Base-by-base conservation (phyloP, 2,329 filamentous ascomycete species). In the Calonectria henricotiae region DNA sequence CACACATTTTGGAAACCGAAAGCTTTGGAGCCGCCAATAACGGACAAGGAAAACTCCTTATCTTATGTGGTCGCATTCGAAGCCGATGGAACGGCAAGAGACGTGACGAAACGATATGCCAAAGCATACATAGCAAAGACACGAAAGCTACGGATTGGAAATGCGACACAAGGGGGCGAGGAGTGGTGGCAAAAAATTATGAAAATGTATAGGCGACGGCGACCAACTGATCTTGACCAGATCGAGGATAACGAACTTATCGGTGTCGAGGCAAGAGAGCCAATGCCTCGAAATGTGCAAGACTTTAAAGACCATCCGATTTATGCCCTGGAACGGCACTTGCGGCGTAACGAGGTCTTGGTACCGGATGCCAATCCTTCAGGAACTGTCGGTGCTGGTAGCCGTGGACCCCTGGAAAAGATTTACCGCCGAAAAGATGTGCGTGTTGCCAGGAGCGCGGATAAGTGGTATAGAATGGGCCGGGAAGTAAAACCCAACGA, bases 41-140 rank as follows among this genome's bases (percentile, higher is more conserved):
- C 89, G 4, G 95, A 97, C 80, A 85, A 87, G 7, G 87, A 92
- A 67, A 98, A 98, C 75, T 88, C 85, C 65, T 89, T 99, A 83
- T 89, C 87, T 11, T 99, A 99, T 77, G 95, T 93, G 0, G 85
- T 99, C 62, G 94, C 92, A 0, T 98, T 98, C 73, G 93, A 97
- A 73, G 90, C 91, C 13, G 93, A 97, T 74, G 92, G 91, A 3
- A 90, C 89, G 15, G 94, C 91, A 0, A 90, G 89, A 77, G 96
- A 99, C 77, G 94, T 99, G 0, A 99, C 96, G 0, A 88, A 91
- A 66, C 90, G 96, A 17, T 99, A 99, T 79, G 88, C 91, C 1
- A 97, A 96, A 81, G 92, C 92, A 0, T 98, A 93, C 82, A 96
- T 95, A 75, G 93, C 95, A 25, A 98, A 98, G 82, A 98, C 95